Base-by-base conservation (phyloP, 1,284 basidiomycete species). In the Ganoderma lingzhi region DNA sequence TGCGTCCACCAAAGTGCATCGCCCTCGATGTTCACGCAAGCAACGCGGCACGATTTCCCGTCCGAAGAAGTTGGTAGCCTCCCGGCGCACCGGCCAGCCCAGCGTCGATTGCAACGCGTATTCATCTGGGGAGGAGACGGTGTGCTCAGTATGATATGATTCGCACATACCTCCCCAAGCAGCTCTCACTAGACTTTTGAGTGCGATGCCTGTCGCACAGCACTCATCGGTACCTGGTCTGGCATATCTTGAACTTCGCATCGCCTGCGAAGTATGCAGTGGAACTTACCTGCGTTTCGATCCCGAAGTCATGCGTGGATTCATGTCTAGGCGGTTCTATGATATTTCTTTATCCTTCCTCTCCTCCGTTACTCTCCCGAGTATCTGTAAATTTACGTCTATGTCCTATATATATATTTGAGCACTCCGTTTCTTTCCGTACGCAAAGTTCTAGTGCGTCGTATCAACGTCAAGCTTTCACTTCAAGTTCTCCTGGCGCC, bases 71-170 rank as follows among this genome's bases (percentile, higher is more conserved):
- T 23, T 44, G 39, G 41, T 30, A 30, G 10, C 51, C 10, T 8
- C 14, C 23, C 23, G 15, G 10, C 60, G n/a, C 9, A 5, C 60
- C 15, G 6, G 41, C 39, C 39, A 44, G 3, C 30, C 60, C 12
- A 10, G 23, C 12, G 39, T 28, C 28, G 41, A 61, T 17, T 61
- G 23, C 23, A 41, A 61, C n/a, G 12, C 3, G 23, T 23, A 23
- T 23, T 23, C 23, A 1, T 23, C 23, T 23, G 23, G 23, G 23
- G 23, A 23, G 23, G 41, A 23, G 6, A 69, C 62, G 1, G 35
- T 62, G 15, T 64, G 53, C 32, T 53, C 15, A n/a, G 51, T 30
- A 10, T 53, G n/a, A 53, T 30, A 10, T 53, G n/a, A 53, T n/a
- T 53, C 51, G 23, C 23, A 23, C 51, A 53, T 53, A 41, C 41